These are phyloP conservation scores for Xylariaceae sp. DNA, from an alignment of 2,329 filamentous ascomycete genomes.

Conservation along the genomic window DNA sequence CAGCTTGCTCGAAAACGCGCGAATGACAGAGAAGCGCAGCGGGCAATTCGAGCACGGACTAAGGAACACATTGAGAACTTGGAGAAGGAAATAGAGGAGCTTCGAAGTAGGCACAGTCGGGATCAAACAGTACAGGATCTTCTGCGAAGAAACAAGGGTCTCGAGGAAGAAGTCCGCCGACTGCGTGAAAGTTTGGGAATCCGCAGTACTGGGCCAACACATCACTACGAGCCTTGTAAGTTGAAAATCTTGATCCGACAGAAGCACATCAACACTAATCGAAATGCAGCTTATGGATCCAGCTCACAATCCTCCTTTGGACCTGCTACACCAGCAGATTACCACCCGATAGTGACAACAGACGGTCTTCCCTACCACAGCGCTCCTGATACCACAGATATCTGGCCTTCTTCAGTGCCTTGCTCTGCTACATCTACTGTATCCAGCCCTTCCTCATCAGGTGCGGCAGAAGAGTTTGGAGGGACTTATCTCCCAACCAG, in stretches of 20 bases:
- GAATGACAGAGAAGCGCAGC: slow-evolving; percentile 87
- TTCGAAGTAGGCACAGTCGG: slow-evolving; percentile 49
- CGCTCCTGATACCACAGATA: slow-evolving; percentile 42
- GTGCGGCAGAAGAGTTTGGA: slow-evolving; percentile 45
- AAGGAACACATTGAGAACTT: slow-evolving; percentile 80
- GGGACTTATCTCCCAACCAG: slow-evolving; percentile 47
- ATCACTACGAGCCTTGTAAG: slow-evolving; percentile 28
- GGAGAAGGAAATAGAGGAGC: slow-evolving; percentile 70
- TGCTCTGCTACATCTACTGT: slow-evolving; percentile 45
- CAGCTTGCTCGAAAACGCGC: slow-evolving; percentile 87
- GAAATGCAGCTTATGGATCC: slow-evolving; percentile 26
- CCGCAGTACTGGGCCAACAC: slow-evolving; percentile 26
- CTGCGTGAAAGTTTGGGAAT: slow-evolving; percentile 45
- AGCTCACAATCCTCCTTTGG: slow-evolving; percentile 45
- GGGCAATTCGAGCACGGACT: slow-evolving; percentile 80
- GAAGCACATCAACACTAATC: slow-evolving; percentile 6
- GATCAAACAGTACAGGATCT: slow-evolving; percentile 51
- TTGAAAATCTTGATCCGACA: background rate
- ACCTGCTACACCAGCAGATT: slow-evolving; percentile 39
- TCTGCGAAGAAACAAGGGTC: slow-evolving; percentile 47
- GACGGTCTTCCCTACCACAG: slow-evolving; percentile 40
- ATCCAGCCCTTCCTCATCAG: slow-evolving; percentile 50
- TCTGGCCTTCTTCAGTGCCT: slow-evolving; percentile 43
- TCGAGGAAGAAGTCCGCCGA: slow-evolving; percentile 50
- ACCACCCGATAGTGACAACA: slow-evolving; percentile 39